Conservation (phyloP, 805 yeast species). For the Candida glaebosa region DNA sequence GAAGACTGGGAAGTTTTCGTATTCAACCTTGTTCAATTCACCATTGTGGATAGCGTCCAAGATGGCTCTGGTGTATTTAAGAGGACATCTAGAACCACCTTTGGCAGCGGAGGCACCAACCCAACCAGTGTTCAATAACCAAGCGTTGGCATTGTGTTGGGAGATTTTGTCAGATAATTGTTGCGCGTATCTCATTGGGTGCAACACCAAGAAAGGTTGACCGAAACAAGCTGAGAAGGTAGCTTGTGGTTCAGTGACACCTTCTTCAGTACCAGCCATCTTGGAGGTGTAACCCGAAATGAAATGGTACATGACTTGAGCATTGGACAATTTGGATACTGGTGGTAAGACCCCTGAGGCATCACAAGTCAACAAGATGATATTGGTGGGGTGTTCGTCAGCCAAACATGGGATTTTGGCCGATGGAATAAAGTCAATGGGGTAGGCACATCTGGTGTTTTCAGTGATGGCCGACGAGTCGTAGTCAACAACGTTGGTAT, state of each 20-base stretch:
- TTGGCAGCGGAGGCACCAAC: conserved; percentile 87
- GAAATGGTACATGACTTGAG: conserved; percentile 98
- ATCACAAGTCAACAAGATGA: conserved; percentile 90
- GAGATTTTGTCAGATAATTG: conserved; percentile 92
- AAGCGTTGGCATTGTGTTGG: conserved; percentile 84
- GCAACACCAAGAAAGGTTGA: conserved; percentile 96
- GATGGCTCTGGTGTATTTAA: conserved; percentile 96
- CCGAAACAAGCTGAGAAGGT: conserved; percentile 98
- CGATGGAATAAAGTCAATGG: conserved; percentile 93
- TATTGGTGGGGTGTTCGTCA: conserved; percentile 86
- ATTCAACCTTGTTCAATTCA: conserved; percentile 72
- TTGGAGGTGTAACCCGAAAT: conserved; percentile 98
- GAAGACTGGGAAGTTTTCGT: conserved; percentile 81
- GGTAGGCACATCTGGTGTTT: conserved; percentile 98
- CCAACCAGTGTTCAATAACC: conserved; percentile 99
- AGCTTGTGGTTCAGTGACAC: conserved; percentile 97
- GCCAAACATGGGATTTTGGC: conserved; percentile 95
- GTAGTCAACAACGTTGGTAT: conserved; percentile 81
- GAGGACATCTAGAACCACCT: conserved; percentile 97
- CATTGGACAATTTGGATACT: conserved; percentile 85
- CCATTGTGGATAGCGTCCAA: conserved; percentile 94
- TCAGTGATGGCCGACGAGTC: conserved; percentile 80
- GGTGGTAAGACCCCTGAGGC: conserved; percentile 98
- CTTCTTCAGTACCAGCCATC: conserved; percentile 99
- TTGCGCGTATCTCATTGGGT: conserved; percentile 97